These are phyloP conservation scores for Trichoderma hamatum DNA, from an alignment of 2,329 filamentous ascomycete species.

Conservation along the genomic window DNA sequence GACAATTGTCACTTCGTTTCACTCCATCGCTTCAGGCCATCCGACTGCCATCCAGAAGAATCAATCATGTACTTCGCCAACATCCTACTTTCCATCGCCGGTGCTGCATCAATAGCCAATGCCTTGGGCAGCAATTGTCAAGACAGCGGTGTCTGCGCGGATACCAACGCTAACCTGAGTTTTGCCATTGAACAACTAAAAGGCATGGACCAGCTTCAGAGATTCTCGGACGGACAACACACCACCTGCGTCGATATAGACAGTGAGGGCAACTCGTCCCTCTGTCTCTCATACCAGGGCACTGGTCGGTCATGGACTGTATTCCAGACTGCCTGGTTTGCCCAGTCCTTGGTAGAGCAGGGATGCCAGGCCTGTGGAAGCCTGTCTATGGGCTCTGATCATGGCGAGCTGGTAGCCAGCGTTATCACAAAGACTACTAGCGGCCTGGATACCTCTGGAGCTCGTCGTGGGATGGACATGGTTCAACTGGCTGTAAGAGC, in stretches of 20 bases:
- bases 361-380: not conserved
- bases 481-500: not conserved
- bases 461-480: not conserved
- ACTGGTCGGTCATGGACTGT: constrained; percentile 28
- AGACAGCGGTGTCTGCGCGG: not conserved
- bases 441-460: not conserved
- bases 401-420: not conserved
- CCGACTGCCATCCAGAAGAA: not conserved
- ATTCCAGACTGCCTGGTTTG: constrained; percentile 24
- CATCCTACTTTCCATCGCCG: not conserved
- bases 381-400: not conserved
- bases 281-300: constrained; percentile 28
- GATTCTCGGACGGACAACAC: not conserved
- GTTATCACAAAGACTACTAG: not conserved
- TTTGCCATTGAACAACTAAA: not conserved
- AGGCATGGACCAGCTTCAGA: not conserved
- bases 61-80: not conserved
- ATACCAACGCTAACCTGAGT: not conserved
- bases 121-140: not conserved
- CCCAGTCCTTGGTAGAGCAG: not conserved
- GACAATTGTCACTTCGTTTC: not conserved
- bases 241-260: not conserved
- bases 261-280: not conserved
- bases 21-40: not conserved
- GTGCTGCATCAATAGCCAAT: not conserved